These are phyloP conservation scores for Sanghuangporus weigelae DNA, from an alignment of 1,284 basidiomycete species.

Conservation along the genomic window DNA sequence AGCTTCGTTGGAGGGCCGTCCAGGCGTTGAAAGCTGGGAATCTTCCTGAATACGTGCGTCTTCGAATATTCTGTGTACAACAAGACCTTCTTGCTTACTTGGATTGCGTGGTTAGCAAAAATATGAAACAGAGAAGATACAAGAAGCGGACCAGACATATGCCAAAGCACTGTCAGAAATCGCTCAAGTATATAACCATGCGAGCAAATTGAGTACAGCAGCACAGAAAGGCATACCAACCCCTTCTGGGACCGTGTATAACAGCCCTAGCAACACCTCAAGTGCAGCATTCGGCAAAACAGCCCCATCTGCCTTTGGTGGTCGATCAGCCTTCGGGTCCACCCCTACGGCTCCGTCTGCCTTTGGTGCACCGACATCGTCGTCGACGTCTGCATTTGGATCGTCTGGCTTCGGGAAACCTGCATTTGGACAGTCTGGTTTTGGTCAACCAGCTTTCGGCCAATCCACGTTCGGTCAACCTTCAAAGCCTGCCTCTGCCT, in stretches of 20 bases:
- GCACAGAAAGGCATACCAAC: conserved; percentile 19
- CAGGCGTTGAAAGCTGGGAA: conserved; percentile 54
- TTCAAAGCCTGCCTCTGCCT: conserved; percentile 31
- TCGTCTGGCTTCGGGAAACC: conserved; percentile 22
- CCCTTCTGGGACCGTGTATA: conserved; percentile 12
- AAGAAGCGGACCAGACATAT: conserved; percentile 34
- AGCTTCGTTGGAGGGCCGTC: conserved; percentile 68
- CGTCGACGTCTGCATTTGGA: conserved; percentile 22
- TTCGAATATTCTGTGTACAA: conserved; percentile 26
- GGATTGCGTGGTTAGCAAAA: conserved; percentile 33
- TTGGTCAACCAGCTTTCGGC: conserved; percentile 31
- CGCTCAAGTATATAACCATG: conserved; percentile 46
- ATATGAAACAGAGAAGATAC: conserved; percentile 48
- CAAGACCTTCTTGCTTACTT: background rate
- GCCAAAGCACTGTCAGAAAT: conserved; percentile 46
- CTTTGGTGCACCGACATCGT: conserved; percentile 21
- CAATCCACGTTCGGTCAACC: conserved; percentile 30
- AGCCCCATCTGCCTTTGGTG: conserved; percentile 27
- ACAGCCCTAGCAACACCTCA: conserved; percentile 20
- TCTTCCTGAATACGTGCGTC: conserved; percentile 59
- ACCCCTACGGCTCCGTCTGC: conserved; percentile 27
- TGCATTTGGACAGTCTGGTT: conserved; percentile 27
- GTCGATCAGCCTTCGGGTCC: conserved; percentile 27
- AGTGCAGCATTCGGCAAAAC: conserved; percentile 30
- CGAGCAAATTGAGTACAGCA: conserved; percentile 30